Evolutionary conservation across 768 basidiomycete species (phyloP), one percentile per base, ranked within the genome.

Genomic region (Collybia sordida): DNA sequence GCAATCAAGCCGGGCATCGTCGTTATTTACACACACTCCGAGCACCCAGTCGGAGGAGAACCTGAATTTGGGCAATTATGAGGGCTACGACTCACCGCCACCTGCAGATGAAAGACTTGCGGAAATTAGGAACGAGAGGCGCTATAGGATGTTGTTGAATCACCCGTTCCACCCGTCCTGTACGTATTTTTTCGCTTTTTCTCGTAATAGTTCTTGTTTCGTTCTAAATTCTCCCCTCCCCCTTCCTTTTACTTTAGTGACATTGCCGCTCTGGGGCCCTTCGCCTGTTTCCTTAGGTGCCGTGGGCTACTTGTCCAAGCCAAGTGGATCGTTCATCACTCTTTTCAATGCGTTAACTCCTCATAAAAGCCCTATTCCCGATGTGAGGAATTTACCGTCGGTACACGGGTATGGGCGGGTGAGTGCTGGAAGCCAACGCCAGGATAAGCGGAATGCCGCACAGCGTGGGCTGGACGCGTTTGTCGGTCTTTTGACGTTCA

Each of bases 201-300:
- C 40, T 6, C 14, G 31, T 27, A 14, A 12, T n/a, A n/a, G n/a
- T n/a, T n/a, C n/a, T n/a, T n/a, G n/a, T n/a, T n/a, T 42, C 17
- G 4, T 25, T 31, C 34, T 12, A 21, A 39, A 19, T 1, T 28
- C 6, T 15, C 44, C 24, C 41, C 48, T 36, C 44, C 24, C 27
- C 15, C 48, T 35, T 25, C 28, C 7, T 6, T 27, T 38, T 48
- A 31, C 23, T 23, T 3, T 28, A 85, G 84, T 89, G 51, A 80
- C 74, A 0, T 64, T 85, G 18, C 85, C 90, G 6, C 66, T 91
- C 5, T 93, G 90, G 90, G 74, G 71, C 4, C 90, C 90, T 1
- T 68, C 77, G 3, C 73, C 59, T 4, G 78, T 92, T 0, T 63
- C 74, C 11, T 66, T 91, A 2, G 91, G 90, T 6, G 82, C 84